These are phyloP conservation scores for Pichia sp. DNA, from an alignment of 1,139 yeast species.

Conservation along the genomic window DNA sequence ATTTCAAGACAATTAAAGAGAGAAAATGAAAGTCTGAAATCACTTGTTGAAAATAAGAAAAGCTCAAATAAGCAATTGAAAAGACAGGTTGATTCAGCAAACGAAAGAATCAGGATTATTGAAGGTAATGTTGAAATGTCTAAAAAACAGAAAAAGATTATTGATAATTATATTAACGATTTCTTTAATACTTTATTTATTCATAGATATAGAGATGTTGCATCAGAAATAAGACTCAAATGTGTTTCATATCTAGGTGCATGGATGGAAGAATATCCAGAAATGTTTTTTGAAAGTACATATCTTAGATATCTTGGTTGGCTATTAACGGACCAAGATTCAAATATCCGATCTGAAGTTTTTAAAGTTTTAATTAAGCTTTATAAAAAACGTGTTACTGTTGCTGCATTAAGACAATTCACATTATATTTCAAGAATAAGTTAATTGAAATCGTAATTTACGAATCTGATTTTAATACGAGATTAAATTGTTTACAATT, in stretches of 20 bases:
- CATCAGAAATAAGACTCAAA: conserved; percentile 61
- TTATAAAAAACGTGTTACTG: conserved; percentile 29
- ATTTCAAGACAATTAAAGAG: conserved; percentile 37
- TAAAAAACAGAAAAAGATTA: conserved; percentile 44
- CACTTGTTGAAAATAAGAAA: conserved; percentile 7
- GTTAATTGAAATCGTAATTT: conserved; percentile 53
- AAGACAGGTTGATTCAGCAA: conserved; percentile 29
- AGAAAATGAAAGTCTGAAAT: conserved; percentile 21
- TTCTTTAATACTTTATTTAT: conserved; percentile 61
- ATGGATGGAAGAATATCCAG: conserved; percentile 70
- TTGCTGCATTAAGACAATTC: conserved; percentile 34
- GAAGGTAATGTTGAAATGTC: conserved; percentile 42
- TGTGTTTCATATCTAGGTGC: conserved; percentile 55
- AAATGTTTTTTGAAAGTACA: conserved; percentile 57
- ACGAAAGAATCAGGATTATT: conserved; percentile 34
- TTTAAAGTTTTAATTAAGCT: conserved; percentile 48
- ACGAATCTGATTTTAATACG: conserved; percentile 49
- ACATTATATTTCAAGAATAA: conserved; percentile 40
- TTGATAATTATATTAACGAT: conserved; percentile 56
- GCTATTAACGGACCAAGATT: conserved; percentile 67
- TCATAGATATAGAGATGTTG: conserved; percentile 78
- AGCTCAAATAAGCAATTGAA: conserved; percentile 30
- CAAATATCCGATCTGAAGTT: conserved; percentile 59
- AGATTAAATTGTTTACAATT: conserved; percentile 47
- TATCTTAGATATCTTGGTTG: conserved; percentile 77